Base-by-base conservation (phyloP, 352 stramenopile species). In the Globisporangium acanthophoron region DNA sequence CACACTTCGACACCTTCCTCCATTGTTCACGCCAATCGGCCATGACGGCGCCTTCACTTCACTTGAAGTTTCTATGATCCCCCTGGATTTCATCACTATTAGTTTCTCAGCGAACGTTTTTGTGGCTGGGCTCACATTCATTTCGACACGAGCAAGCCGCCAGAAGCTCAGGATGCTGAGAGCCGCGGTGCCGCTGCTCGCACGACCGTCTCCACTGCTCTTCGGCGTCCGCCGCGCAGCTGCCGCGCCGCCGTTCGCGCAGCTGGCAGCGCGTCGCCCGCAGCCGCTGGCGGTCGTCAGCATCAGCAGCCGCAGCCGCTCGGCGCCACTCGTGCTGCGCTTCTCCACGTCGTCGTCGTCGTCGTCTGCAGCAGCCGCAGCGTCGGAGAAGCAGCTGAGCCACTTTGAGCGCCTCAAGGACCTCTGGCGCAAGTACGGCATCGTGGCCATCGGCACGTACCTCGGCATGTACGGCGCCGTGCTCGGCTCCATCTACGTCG, bases 401-500 rank as follows among this genome's bases (percentile, higher is more conserved):
- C 72, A 78, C 46, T 62, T 84, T 27, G 74, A 66, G 33, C 74
- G 80, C 15, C 67, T 94, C 18, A 91, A 90, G 60, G 81, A 91
- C 24, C 66, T 92, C 52, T 94, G 85, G 85, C 75, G 73, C 54
- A 87, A 92, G 66, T 94, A 92, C 59, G 85, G 85, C 59, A 65
- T 88, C 31, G 81, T 94, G 46, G 82, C 82, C 3, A 87, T 94
- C 45, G 85, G 79, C 59, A 94, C 85, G 50, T 94, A 94, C 63
- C 66, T 94, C 21, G 71, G 67, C 8, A 79, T 94, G 70, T 94
- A 94, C 45, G 82, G 79, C 27, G 61, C 74, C 21, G 81, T 91
- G 51, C 65, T 94, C 24, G 73, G 85, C 50, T 90, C 82, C 40
- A 85, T 92, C 57, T 94, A 92, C 62, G 59, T 89, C 53, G 82